Conservation (phyloP, 108 stramenopile species). For the Nitzschia sp. region DNA sequence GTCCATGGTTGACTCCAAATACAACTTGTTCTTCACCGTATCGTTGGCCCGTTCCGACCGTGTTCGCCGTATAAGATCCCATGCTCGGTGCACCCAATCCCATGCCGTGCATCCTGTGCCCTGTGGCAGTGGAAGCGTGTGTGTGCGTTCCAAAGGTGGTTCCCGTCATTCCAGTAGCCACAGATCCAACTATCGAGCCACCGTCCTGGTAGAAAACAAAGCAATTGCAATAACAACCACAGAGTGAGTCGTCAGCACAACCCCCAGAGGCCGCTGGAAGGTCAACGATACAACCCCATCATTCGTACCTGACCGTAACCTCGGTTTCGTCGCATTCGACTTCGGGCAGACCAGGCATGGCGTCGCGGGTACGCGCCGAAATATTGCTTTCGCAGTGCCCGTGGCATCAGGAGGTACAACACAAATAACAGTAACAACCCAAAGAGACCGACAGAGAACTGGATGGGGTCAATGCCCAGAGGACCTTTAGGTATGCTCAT, state of each 20-base stretch:
- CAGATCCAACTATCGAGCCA: conserved; percentile 36
- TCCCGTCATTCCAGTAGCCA: conserved; percentile 30
- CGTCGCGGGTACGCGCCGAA: conserved; percentile 86
- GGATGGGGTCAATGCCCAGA: conserved; percentile 68
- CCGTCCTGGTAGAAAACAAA: conserved; percentile 22
- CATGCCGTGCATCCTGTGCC: conserved; percentile 18
- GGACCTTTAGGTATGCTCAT: conserved; percentile 50
- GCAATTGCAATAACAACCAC: no score
- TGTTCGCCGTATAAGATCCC: conserved; percentile 24
- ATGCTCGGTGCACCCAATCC: conserved; percentile 28
- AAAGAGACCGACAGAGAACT: conserved; percentile 54
- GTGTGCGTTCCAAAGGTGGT: conserved; percentile 33
- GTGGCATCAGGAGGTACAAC: conserved; percentile 68
- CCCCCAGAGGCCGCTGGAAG: no score
- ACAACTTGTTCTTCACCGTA: conserved; percentile 44
- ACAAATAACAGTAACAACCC: conserved; percentile 63
- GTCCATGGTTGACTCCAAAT: conserved; percentile 22
- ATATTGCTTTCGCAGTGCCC: conserved; percentile 70
- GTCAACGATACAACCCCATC: no score
- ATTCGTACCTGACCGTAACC: conserved; percentile 36
- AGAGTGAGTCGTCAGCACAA: no score
- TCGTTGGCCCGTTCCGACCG: conserved; percentile 13
- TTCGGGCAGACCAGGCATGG: conserved; percentile 81
- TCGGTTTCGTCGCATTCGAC: conserved; percentile 35
- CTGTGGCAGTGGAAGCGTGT: conserved; percentile 6